phyloP scores from a whole-genome alignment of 345 rosid species.

The Sonneratia alba region DNA sequence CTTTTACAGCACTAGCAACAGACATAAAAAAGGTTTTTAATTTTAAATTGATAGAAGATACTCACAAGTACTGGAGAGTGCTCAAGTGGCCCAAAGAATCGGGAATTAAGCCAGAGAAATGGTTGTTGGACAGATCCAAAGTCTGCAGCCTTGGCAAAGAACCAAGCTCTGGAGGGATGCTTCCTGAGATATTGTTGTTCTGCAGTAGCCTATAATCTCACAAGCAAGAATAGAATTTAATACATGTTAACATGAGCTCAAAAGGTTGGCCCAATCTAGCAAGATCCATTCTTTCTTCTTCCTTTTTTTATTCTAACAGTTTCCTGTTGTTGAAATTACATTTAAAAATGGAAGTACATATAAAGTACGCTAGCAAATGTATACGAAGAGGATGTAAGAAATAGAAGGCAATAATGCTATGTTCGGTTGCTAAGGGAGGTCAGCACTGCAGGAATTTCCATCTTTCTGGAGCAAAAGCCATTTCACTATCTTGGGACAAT shows the following conservation, averaged over 20 bases:
- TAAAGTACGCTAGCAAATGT: too few species aligned
- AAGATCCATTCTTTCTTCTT: not conserved
- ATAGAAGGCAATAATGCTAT: not conserved
- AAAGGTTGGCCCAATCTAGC: not conserved
- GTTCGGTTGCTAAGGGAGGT: not conserved
- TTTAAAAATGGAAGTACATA: not conserved
- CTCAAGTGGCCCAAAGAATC: slow-evolving; percentile 40
- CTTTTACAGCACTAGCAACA: slow-evolving; percentile 7
- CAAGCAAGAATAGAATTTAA: not conserved
- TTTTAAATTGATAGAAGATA: not conserved
- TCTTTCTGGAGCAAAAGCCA: not conserved
- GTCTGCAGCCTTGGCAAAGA: slow-evolving; percentile 60
- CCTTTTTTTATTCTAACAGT: not conserved
- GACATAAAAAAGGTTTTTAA: not conserved
- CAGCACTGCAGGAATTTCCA: not conserved
- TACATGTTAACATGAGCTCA: not conserved
- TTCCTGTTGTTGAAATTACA: not conserved
- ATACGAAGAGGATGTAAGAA: not conserved
- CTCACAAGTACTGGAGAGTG: slow-evolving; percentile 72
- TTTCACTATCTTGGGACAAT: not conserved
- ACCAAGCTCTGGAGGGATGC: slow-evolving; percentile 63
- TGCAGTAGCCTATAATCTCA: slow-evolving; percentile 60
- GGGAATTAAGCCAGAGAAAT: slow-evolving; percentile 56
- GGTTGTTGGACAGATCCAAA: slow-evolving; percentile 78
- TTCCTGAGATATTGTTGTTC: slow-evolving; percentile 80